Evolutionary conservation across 2,329 filamentous ascomycete genomes (phyloP).

Genomic region (Capronia americana): DNA sequence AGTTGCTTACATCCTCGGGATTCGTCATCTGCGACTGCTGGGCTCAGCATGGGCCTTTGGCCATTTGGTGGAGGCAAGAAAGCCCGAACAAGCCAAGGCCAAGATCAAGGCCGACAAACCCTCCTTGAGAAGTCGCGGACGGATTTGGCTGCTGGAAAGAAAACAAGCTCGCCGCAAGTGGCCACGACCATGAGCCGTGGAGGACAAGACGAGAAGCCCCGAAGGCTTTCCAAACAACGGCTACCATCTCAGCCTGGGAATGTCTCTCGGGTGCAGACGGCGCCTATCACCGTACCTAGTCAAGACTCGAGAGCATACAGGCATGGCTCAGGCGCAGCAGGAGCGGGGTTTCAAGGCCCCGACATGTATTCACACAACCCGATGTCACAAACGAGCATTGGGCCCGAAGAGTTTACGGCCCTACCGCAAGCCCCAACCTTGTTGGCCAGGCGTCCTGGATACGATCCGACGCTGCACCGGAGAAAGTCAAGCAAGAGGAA

Average conservation of each 20-base stretch:
- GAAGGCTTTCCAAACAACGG: constrained; percentile 35
- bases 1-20: constrained; percentile 4
- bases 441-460: constrained; percentile 65
- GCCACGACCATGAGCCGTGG: constrained; percentile 29
- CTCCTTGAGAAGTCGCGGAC: constrained; percentile 28
- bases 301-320: constrained; percentile 20
- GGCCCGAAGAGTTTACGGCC: constrained; percentile 49
- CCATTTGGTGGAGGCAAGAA: constrained; percentile 40
- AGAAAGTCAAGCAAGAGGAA: constrained; percentile 79
- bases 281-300: constrained; percentile 19
- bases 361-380: constrained; percentile 42
- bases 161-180: constrained; percentile 22
- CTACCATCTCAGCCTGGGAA: constrained; percentile 27
- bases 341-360: constrained; percentile 9
- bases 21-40: constrained; percentile 18
- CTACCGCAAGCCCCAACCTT: constrained; percentile 57
- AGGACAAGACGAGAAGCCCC: constrained; percentile 29
- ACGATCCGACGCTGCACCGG: constrained; percentile 63
- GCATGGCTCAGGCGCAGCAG: constrained; percentile 17
- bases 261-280: constrained; percentile 23
- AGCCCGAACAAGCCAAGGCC: constrained; percentile 27
- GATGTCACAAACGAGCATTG: constrained; percentile 47
- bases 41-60: constrained; percentile 41
- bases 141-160: constrained; percentile 6
- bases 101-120: constrained; percentile 27